These are phyloP conservation scores for Sclerotiophoma versabilis DNA, from an alignment of 2,329 filamentous ascomycete genomes.

Conservation along the genomic window DNA sequence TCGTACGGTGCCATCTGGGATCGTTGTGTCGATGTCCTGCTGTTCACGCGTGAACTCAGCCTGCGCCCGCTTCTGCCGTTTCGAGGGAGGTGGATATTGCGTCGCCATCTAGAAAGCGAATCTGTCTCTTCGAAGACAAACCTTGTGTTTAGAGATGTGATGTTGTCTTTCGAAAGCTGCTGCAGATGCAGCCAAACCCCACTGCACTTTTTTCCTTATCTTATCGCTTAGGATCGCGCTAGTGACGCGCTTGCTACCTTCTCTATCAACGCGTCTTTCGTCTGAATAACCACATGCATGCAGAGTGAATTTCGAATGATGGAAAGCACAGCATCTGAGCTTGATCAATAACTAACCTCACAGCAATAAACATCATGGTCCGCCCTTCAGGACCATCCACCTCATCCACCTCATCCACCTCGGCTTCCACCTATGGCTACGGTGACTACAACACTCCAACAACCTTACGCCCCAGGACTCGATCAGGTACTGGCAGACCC, in stretches of 20 bases:
- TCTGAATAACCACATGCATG: not conserved
- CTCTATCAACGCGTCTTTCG: slow-evolving; percentile 15
- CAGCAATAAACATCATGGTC: slow-evolving; percentile 38
- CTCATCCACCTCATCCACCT: slow-evolving; percentile 43
- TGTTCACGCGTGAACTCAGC: slow-evolving; percentile 75
- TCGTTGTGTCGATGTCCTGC: slow-evolving; percentile 71
- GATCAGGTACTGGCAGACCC: slow-evolving; percentile 45
- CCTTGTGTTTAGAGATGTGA: not conserved
- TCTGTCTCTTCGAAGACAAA: not conserved
- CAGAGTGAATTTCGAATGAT: not conserved
- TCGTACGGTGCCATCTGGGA: slow-evolving; percentile 78
- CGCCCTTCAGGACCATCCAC: slow-evolving; percentile 33
- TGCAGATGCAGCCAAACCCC: slow-evolving; percentile 11
- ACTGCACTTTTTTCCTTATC: slow-evolving; percentile 20
- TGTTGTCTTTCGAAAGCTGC: slow-evolving; percentile 1
- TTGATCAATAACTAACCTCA: slow-evolving; percentile 31
- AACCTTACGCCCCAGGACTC: slow-evolving; percentile 44
- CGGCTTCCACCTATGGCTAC: slow-evolving; percentile 43
- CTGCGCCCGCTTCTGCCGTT: slow-evolving; percentile 80
- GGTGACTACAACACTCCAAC: slow-evolving; percentile 47
- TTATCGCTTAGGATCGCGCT: slow-evolving; percentile 36
- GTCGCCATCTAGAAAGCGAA: slow-evolving; percentile 70
- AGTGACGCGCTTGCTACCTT: slow-evolving; percentile 29
- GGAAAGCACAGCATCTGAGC: not conserved
- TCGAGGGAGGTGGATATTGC: slow-evolving; percentile 81